These are phyloP conservation scores for Leptomonas pyrrhocoris DNA, from an alignment of 208 protist species.

Conservation along the genomic window DNA sequence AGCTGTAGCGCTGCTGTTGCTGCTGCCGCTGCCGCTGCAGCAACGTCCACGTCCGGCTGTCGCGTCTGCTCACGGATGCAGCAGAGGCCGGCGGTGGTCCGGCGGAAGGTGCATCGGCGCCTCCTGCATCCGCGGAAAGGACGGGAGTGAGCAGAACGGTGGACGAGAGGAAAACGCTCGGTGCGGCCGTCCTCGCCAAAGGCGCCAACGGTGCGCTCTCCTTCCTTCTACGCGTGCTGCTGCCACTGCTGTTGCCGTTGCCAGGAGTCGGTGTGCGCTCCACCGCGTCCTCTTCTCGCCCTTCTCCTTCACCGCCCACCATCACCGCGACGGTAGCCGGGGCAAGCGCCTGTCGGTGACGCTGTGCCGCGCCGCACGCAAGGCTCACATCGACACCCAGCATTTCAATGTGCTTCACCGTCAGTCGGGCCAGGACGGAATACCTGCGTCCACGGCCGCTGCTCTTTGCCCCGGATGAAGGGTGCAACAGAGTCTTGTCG, in stretches of 20 bases:
- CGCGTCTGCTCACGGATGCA: neutral
- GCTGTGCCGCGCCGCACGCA: slow-evolving; percentile 19
- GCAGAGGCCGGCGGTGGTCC: neutral
- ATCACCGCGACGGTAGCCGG: slow-evolving; percentile 20
- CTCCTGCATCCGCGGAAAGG: neutral
- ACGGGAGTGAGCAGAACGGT: neutral
- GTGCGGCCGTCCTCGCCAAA: neutral
- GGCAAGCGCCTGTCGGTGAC: slow-evolving; percentile 10
- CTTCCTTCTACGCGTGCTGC: neutral
- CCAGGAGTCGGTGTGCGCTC: neutral
- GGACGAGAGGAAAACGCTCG: neutral
- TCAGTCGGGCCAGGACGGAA: slow-evolving; percentile 6
- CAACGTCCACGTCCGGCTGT: neutral
- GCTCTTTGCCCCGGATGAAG: neutral
- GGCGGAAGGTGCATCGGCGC: neutral
- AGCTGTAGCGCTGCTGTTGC: slow-evolving; percentile 25
- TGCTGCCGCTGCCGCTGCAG: neutral
- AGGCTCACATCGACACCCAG: slow-evolving; percentile 26
- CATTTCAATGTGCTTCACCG: slow-evolving; percentile 27
- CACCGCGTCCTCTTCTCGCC: neutral
- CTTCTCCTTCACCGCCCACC: neutral
- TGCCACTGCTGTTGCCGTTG: neutral
- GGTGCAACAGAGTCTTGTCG: neutral
- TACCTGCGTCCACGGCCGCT: neutral
- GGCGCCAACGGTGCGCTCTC: neutral